Conservation (phyloP, 768 basidiomycete genomes). For the Leccinellum luteum region DNA sequence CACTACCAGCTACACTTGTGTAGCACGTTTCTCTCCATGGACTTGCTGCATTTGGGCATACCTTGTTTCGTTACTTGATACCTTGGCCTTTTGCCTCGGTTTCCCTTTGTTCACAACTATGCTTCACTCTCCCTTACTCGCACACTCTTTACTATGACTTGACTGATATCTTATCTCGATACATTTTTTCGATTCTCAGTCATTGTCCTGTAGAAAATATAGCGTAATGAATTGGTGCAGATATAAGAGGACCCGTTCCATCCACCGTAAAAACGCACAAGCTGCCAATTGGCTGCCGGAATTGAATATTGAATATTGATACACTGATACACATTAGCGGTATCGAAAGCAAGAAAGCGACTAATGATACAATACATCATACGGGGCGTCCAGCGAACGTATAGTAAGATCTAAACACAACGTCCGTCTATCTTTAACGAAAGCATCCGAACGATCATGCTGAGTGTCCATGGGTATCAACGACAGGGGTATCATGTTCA, state of each 20-base stretch:
- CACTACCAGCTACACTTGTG: neutral
- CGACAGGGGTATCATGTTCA: conserved; percentile 4
- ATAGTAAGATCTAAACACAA: neutral
- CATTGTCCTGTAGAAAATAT: conserved; percentile 6
- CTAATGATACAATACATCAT: neutral
- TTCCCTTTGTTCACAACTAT: neutral
- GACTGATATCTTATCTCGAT: conserved; percentile 6
- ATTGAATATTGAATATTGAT: too few species aligned
- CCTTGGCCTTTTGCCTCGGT: neutral
- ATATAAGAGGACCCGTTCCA: neutral
- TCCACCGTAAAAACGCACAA: too few species aligned
- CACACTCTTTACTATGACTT: conserved; percentile 11
- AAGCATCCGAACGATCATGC: neutral
- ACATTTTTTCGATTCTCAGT: neutral
- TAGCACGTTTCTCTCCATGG: neutral
- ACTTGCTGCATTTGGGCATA: conserved; percentile 2
- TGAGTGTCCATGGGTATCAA: conserved; percentile 4
- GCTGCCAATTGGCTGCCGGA: too few species aligned
- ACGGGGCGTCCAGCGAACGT: neutral
- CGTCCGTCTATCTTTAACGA: neutral
- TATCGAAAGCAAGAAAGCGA: neutral
- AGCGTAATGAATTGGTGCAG: neutral
- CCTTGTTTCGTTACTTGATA: neutral
- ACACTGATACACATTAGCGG: neutral
- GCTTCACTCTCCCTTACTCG: neutral